Evolutionary conservation across 495 filamentous ascomycete genomes (phyloP).

Genomic region (Cercophora scortea): DNA sequence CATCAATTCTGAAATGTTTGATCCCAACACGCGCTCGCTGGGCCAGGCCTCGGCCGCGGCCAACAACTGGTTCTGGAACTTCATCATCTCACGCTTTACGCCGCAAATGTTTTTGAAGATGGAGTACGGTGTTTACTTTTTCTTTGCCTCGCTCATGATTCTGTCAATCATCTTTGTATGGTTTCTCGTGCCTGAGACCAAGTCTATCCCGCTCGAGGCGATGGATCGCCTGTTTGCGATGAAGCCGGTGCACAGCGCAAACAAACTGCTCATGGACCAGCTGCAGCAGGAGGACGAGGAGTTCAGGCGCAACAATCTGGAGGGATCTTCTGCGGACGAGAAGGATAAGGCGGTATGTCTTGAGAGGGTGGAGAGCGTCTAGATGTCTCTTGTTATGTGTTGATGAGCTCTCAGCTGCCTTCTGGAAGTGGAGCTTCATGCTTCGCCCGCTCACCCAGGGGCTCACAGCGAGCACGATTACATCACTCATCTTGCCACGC

Average conservation of each 20-base stretch:
- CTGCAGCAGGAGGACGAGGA: slow-evolving; percentile 41
- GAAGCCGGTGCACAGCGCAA: slow-evolving; percentile 47
- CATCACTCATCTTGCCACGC: too few relatives aligned
- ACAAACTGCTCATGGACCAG: slow-evolving; percentile 41
- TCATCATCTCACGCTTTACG: slow-evolving; percentile 64
- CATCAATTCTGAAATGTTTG: slow-evolving; percentile 56
- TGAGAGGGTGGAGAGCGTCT: not conserved
- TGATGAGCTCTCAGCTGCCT: too few relatives aligned
- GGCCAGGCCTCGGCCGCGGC: slow-evolving; percentile 61
- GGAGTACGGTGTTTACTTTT: slow-evolving; percentile 70
- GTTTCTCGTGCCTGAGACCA: slow-evolving; percentile 45
- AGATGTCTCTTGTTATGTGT: not conserved
- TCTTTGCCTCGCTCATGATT: slow-evolving; percentile 67
- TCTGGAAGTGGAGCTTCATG: too few relatives aligned
- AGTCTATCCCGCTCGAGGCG: slow-evolving; percentile 42
- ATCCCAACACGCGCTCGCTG: slow-evolving; percentile 54
- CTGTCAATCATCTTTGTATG: slow-evolving; percentile 56
- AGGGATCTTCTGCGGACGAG: slow-evolving; percentile 12
- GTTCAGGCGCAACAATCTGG: slow-evolving; percentile 37
- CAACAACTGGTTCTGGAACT: slow-evolving; percentile 73
- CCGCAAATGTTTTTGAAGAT: slow-evolving; percentile 68
- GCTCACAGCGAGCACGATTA: too few relatives aligned
- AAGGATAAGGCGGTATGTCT: slow-evolving; percentile 13
- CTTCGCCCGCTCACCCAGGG: too few relatives aligned
- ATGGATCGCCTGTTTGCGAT: slow-evolving; percentile 53